phyloP scores from a whole-genome alignment of 2,329 filamentous ascomycete species.

The Westerdykella aurantiaca region DNA sequence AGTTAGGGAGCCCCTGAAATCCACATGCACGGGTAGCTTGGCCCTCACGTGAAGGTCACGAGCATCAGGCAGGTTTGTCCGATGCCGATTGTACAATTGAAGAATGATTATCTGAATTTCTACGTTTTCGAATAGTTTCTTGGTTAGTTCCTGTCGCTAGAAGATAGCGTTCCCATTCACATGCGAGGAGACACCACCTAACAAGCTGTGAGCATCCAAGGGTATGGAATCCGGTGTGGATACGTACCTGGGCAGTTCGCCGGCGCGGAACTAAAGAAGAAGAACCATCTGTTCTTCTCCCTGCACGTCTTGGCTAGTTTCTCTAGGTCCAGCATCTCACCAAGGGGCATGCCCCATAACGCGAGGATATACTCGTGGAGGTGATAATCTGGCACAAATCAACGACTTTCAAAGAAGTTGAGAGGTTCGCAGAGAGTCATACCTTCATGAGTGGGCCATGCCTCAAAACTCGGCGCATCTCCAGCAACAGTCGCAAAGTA shows the following conservation, averaged over 20 bases:
- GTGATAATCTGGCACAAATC: conserved; percentile 19
- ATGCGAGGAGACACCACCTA: conserved; percentile 39
- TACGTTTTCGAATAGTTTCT: too few relatives aligned
- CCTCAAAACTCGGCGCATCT: conserved; percentile 60
- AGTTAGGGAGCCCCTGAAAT: too few relatives aligned
- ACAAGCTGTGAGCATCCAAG: conserved; percentile 2
- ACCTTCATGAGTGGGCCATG: conserved; percentile 50
- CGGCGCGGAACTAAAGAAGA: conserved; percentile 57
- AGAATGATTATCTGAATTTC: too few relatives aligned
- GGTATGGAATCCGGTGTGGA: not conserved
- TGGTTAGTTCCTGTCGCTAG: conserved; percentile 3
- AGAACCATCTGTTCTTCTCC: conserved; percentile 52
- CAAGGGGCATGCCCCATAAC: conserved; percentile 38
- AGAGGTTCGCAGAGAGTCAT: conserved; percentile 1
- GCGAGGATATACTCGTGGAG: conserved; percentile 37
- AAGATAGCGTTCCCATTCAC: conserved; percentile 42
- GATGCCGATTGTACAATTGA: too few relatives aligned
- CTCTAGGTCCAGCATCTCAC: conserved; percentile 45
- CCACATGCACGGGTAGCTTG: too few relatives aligned
- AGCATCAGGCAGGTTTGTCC: too few relatives aligned
- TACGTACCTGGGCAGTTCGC: conserved; percentile 51
- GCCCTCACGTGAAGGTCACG: too few relatives aligned
- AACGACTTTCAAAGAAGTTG: conserved; percentile 1
- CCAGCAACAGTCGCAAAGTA: conserved; percentile 62
- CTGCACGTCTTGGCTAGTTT: conserved; percentile 52